Conservation (phyloP, 208 protist species). For the Wallacemonas collosoma region DNA sequence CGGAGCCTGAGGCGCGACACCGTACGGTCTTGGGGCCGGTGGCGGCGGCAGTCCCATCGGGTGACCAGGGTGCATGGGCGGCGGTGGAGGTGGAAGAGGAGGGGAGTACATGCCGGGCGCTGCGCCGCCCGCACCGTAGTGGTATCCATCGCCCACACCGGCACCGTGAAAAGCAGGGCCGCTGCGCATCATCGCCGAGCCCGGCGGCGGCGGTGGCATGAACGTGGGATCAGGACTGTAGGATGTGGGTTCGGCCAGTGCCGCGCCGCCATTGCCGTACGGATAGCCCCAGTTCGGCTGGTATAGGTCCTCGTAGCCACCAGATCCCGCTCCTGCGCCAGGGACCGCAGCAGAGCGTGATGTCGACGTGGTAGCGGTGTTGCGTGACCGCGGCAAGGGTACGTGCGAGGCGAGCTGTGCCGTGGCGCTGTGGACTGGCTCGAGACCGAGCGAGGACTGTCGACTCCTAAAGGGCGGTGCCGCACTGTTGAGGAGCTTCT, state of each 20-base stretch:
- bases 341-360: not conserved
- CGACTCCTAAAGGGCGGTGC: not conserved
- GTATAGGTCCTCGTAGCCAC: not conserved
- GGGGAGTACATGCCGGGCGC: not conserved
- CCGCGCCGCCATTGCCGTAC: not conserved
- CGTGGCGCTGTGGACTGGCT: not conserved
- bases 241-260: not conserved
- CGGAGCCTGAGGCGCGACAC: not conserved
- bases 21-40: not conserved
- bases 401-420: not conserved
- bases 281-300: not conserved
- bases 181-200: not conserved
- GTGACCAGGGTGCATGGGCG: not conserved
- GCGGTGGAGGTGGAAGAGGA: not conserved
- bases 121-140: not conserved
- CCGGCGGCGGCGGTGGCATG: not conserved
- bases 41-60: not conserved
- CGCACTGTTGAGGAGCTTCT: not conserved
- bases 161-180: too few relatives aligned
- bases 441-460: not conserved
- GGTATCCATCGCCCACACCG: not conserved
- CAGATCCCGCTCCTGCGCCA: not conserved
- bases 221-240: not conserved
- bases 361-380: not conserved
- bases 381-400: slow-evolving; percentile 4